Conservation (phyloP, 768 basidiomycete species). For the Phylloporus arenicola region DNA sequence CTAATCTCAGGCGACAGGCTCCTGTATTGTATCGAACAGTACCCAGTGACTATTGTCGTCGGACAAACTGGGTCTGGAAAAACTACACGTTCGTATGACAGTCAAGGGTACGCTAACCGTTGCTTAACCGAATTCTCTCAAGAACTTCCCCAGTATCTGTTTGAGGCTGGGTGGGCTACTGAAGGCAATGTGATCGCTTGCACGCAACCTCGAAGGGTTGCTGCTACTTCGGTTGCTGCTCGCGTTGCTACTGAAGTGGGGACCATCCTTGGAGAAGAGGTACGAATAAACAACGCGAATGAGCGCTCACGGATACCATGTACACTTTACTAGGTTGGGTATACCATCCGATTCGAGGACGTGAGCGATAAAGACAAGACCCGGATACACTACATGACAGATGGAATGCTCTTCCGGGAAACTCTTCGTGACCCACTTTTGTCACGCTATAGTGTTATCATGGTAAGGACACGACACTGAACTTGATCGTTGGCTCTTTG, state of each 20-base stretch:
- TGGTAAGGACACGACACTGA: constrained; percentile 49
- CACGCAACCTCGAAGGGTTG: constrained; percentile 89
- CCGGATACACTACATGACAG: constrained; percentile 92
- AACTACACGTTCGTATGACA: constrained; percentile 74
- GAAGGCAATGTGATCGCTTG: constrained; percentile 84
- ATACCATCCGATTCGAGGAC: constrained; percentile 96
- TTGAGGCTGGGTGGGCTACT: constrained; percentile 89
- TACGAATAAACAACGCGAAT: constrained; percentile 21
- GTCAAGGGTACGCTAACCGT: background rate
- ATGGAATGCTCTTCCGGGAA: constrained; percentile 97
- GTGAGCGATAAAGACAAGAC: constrained; percentile 81
- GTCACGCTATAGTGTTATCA: constrained; percentile 90
- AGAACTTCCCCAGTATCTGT: constrained; percentile 95
- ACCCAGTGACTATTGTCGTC: constrained; percentile 82
- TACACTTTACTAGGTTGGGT: constrained; percentile 68
- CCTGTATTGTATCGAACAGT: constrained; percentile 77
- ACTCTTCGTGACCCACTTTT: constrained; percentile 87
- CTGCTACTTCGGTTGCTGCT: constrained; percentile 89
- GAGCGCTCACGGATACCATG: constrained; percentile 5
- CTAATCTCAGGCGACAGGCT: constrained; percentile 62
- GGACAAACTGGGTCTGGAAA: constrained; percentile 98
- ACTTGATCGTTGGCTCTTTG: background rate
- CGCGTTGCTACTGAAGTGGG: constrained; percentile 94
- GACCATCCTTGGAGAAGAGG: constrained; percentile 82
- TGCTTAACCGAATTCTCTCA: constrained; percentile 7